These are phyloP conservation scores for Andrographis paniculata DNA, from an alignment of 305 asterid genomes.

Conservation along the genomic window DNA sequence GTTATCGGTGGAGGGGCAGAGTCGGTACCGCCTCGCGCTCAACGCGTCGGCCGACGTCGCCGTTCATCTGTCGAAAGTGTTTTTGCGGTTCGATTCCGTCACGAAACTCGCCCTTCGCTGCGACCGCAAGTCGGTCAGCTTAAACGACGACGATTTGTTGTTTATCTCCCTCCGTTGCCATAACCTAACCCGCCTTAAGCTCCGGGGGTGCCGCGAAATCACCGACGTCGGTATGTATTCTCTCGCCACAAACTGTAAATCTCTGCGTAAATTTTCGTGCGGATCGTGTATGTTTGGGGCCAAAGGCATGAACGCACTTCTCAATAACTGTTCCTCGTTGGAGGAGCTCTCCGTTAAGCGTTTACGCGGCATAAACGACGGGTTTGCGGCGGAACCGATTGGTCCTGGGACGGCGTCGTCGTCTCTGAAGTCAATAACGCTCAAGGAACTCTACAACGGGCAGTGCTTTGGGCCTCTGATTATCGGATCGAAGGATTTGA, in stretches of 20 bases:
- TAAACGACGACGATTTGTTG: slow-evolving; percentile 27
- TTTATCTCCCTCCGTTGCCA: slow-evolving; percentile 24
- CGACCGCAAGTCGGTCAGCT: slow-evolving; percentile 28
- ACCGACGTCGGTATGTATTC: slow-evolving; percentile 30
- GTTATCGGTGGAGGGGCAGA: slow-evolving; percentile 35
- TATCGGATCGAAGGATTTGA: slow-evolving; percentile 37
- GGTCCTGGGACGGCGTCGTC: slow-evolving; percentile 23
- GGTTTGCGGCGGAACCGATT: slow-evolving; percentile 22
- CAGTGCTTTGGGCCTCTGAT: slow-evolving; percentile 42
- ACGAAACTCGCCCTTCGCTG: slow-evolving; percentile 37
- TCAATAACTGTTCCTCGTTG: slow-evolving; percentile 23
- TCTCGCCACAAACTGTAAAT: slow-evolving; percentile 28
- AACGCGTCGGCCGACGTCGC: slow-evolving; percentile 25
- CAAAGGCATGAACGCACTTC: slow-evolving; percentile 34
- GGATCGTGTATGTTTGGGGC: slow-evolving; percentile 34
- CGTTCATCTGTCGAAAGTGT: slow-evolving; percentile 17
- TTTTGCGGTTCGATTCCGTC: slow-evolving; percentile 29
- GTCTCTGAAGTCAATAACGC: slow-evolving; percentile 28
- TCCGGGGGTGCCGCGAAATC: slow-evolving; percentile 37
- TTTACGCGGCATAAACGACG: slow-evolving; percentile 26
- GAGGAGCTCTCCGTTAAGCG: slow-evolving; percentile 38
- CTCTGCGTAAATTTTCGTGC: slow-evolving; percentile 32
- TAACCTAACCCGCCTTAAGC: slow-evolving; percentile 32
- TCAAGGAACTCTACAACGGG: slow-evolving; percentile 43
- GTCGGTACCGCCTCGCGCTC: slow-evolving; percentile 32